These are phyloP conservation scores for Combretum micranthum DNA, from an alignment of 345 rosid species.

Conservation along the genomic window DNA sequence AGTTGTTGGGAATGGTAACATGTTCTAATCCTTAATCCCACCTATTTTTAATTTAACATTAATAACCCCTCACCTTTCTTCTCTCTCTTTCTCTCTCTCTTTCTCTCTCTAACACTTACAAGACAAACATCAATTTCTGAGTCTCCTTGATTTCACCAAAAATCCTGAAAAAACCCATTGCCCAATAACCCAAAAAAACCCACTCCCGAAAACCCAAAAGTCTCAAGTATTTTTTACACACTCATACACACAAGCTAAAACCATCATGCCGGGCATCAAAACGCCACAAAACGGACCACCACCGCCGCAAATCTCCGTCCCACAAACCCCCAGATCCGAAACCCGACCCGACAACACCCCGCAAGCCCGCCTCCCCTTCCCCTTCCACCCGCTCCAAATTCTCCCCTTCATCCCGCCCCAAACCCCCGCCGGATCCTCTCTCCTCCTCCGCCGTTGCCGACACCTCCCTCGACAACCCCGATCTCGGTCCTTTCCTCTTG, in stretches of 20 bases:
- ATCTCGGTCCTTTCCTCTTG: slow-evolving; percentile 95
- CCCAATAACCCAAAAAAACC: neutral
- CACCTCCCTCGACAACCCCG: slow-evolving; percentile 85
- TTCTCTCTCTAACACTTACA: neutral
- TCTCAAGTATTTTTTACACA: neutral
- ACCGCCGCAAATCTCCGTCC: slow-evolving; percentile 56
- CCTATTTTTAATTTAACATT: neutral
- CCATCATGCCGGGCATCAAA: slow-evolving; percentile 85
- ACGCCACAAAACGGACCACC: slow-evolving; percentile 62
- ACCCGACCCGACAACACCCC: slow-evolving; percentile 39
- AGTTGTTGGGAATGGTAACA: slow-evolving; percentile 8
- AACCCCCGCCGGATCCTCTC: slow-evolving; percentile 68
- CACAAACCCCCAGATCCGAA: slow-evolving; percentile 36
- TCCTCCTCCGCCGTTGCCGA: slow-evolving; percentile 8
- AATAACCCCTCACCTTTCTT: neutral
- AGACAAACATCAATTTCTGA: neutral
- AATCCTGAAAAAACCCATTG: neutral
- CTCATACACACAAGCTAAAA: too few relatives aligned
- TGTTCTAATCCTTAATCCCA: slow-evolving; percentile 5
- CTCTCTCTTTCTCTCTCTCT: slow-evolving; percentile 4
- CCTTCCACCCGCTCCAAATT: slow-evolving; percentile 70
- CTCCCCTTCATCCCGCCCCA: slow-evolving; percentile 66
- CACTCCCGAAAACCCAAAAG: neutral
- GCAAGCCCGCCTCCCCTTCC: slow-evolving; percentile 64
- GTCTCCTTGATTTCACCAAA: neutral